phyloP scores from a whole-genome alignment of 2,329 filamentous ascomycete species.

The Xylariaceae sp. region DNA sequence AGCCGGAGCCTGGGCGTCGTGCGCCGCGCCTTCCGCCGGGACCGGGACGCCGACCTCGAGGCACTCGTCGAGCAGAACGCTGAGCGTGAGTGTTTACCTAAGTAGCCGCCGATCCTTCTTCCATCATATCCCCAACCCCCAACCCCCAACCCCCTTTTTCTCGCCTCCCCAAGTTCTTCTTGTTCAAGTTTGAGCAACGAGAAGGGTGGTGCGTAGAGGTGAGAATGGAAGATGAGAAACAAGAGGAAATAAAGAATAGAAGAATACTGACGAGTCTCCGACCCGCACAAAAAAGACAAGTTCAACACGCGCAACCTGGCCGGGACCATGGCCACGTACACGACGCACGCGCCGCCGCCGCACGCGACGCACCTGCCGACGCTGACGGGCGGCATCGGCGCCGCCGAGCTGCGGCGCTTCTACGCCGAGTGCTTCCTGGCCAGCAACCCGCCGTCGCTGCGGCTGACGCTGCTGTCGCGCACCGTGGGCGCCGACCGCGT shows the following conservation, averaged over 20 bases:
- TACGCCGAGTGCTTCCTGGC: conserved; percentile 59
- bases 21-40: conserved; percentile 54
- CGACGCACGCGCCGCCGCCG: conserved; percentile 55
- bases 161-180: too few species aligned
- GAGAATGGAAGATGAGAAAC: too few species aligned
- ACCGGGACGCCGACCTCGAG: conserved; percentile 55
- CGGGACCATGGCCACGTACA: conserved; percentile 52
- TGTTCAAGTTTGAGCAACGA: too few species aligned
- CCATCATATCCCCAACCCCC: too few species aligned
- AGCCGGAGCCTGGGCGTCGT: conserved; percentile 54
- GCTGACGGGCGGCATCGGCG: conserved; percentile 54
- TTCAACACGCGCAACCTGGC: conserved; percentile 52
- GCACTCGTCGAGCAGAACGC: conserved; percentile 59
- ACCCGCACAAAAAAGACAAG: too few species aligned
- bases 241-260: too few species aligned
- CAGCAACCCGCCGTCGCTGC: conserved; percentile 51
- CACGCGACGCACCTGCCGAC: conserved; percentile 65
- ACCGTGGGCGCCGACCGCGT: conserved; percentile 59
- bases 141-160: too few species aligned
- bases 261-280: too few species aligned
- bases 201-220: too few species aligned
- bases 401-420: conserved; percentile 50
- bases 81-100: conserved; percentile 47
- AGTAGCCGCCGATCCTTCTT: too few species aligned
- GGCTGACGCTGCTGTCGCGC: conserved; percentile 54